phyloP scores from a whole-genome alignment of 2,329 filamentous ascomycete species.

The Corniculantispora saksenae region DNA sequence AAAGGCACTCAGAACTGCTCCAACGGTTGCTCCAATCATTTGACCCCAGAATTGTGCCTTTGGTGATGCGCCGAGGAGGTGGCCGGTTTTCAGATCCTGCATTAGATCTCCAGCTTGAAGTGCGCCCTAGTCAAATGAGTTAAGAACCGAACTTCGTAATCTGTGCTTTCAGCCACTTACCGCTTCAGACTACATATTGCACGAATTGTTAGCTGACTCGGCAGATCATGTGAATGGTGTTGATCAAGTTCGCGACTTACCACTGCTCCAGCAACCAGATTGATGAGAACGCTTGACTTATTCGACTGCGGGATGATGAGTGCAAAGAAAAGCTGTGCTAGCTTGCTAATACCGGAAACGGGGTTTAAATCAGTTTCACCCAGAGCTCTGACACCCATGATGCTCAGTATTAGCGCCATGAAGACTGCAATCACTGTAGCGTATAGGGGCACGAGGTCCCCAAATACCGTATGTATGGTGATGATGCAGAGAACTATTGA shows the following conservation, averaged over 20 bases:
- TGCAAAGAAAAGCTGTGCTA: conserved; percentile 94
- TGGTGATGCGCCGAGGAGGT: conserved; percentile 86
- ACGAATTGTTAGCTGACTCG: background rate
- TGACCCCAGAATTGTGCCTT: conserved; percentile 97
- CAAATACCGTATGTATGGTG: conserved; percentile 82
- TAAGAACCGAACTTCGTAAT: background rate
- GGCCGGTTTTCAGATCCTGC: conserved; percentile 95
- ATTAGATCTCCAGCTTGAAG: conserved; percentile 94
- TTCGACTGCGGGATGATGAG: conserved; percentile 79
- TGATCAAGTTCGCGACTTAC: conserved; percentile 37
- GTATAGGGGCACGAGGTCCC: conserved; percentile 74
- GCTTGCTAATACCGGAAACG: conserved; percentile 93
- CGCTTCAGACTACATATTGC: conserved; percentile 39
- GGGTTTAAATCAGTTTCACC: conserved; percentile 93
- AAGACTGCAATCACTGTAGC: conserved; percentile 77
- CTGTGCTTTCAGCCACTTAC: conserved; percentile 27
- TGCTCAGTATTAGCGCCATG: conserved; percentile 76
- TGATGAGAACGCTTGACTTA: conserved; percentile 88
- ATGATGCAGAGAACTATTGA: conserved; percentile 79
- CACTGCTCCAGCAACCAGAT: conserved; percentile 89
- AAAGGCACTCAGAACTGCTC: conserved; percentile 80
- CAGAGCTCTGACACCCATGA: conserved; percentile 70
- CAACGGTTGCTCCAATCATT: conserved; percentile 83
- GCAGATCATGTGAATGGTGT: background rate
- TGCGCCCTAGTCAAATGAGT: conserved; percentile 55